Conservation (phyloP, 352 stramenopile species). For the Pythium apleroticum region DNA sequence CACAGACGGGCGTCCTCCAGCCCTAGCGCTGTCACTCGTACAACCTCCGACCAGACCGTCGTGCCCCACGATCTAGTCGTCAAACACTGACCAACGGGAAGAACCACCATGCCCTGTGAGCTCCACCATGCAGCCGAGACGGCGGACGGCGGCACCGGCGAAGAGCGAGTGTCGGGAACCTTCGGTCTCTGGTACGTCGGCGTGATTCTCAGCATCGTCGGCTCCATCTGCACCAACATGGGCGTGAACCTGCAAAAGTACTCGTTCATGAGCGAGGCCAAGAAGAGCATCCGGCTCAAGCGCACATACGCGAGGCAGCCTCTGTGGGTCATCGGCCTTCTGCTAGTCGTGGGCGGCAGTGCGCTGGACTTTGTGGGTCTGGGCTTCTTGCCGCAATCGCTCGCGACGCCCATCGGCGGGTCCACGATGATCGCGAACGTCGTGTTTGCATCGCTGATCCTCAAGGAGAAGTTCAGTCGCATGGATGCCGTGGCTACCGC, state of each 20-base stretch:
- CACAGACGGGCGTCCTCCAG: no score
- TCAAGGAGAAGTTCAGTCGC: slow-evolving; percentile 71
- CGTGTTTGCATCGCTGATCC: slow-evolving; percentile 74
- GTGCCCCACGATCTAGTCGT: background rate
- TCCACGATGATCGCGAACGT: slow-evolving; percentile 86
- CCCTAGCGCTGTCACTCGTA: no score
- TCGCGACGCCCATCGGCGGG: slow-evolving; percentile 75
- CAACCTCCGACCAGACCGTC: no score
- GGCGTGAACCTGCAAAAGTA: slow-evolving; percentile 89
- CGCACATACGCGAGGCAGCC: slow-evolving; percentile 77
- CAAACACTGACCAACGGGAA: background rate
- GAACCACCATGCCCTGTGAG: background rate
- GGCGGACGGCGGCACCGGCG: slow-evolving; percentile 39
- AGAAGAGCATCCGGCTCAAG: slow-evolving; percentile 50
- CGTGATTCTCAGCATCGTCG: slow-evolving; percentile 73
- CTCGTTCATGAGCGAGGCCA: slow-evolving; percentile 84
- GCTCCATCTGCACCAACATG: slow-evolving; percentile 78
- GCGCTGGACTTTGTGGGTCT: slow-evolving; percentile 74
- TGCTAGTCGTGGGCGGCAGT: slow-evolving; percentile 73
- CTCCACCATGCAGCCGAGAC: background rate
- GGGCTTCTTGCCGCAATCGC: slow-evolving; percentile 76
- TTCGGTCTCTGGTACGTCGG: slow-evolving; percentile 69
- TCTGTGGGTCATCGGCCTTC: slow-evolving; percentile 75
- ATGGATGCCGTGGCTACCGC: slow-evolving; percentile 61
- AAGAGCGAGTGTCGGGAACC: slow-evolving; percentile 18